Conservation (phyloP, 371 early-diverging fungal species). For the Mortierella sp. region DNA sequence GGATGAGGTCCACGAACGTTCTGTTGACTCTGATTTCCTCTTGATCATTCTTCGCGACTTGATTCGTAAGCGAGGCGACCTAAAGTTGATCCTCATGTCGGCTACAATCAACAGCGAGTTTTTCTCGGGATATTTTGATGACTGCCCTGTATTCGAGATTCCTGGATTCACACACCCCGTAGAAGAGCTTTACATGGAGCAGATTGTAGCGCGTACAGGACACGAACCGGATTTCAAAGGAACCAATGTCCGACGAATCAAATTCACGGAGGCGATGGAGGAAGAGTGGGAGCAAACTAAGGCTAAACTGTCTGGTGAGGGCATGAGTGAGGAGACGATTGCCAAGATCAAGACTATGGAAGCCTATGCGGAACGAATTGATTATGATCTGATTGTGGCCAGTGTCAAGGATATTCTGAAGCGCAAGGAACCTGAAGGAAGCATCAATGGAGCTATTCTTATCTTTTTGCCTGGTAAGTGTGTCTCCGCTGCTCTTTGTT, state of each 20-base stretch:
- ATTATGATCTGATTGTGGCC: constrained; percentile 74
- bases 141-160: constrained; percentile 75
- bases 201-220: constrained; percentile 59
- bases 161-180: constrained; percentile 89
- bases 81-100: constrained; percentile 91
- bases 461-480: constrained; percentile 77
- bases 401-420: constrained; percentile 69
- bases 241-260: constrained; percentile 53
- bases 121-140: constrained; percentile 69
- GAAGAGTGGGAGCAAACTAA: constrained; percentile 53
- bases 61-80: constrained; percentile 78
- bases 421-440: constrained; percentile 60
- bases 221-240: constrained; percentile 53
- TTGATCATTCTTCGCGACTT: constrained; percentile 71
- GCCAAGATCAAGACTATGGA: constrained; percentile 61
- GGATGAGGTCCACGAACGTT: constrained; percentile 85
- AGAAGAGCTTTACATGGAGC: constrained; percentile 71
- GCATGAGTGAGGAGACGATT: constrained; percentile 60
- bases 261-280: constrained; percentile 50
- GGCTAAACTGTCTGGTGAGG: constrained; percentile 57
- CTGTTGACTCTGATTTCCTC: constrained; percentile 74
- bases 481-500: not conserved
- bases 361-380: constrained; percentile 57
- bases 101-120: constrained; percentile 78
- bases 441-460: constrained; percentile 68